phyloP scores from a whole-genome alignment of 2,329 filamentous ascomycete genomes.

The Ascosphaera aggregata region DNA sequence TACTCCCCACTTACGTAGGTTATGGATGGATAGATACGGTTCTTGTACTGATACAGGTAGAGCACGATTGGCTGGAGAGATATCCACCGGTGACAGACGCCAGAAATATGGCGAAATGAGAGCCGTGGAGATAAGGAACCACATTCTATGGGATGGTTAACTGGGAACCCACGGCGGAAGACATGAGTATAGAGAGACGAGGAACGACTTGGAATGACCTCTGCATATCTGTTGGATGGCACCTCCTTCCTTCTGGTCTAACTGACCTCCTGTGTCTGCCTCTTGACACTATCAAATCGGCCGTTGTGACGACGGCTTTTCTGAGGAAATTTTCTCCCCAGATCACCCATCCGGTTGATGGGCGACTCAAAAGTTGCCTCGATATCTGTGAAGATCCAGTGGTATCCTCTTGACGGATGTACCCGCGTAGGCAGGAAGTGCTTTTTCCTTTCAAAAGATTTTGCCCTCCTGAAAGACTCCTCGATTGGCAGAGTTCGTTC shows the following conservation, averaged over 20 bases:
- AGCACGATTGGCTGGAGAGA: constrained; percentile 1
- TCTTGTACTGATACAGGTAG: not conserved
- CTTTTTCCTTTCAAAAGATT: constrained; percentile 27
- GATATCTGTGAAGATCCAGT: constrained; percentile 31
- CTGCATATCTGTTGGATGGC: too few relatives aligned
- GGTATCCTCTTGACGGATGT: constrained; percentile 25
- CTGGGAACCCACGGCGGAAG: too few relatives aligned
- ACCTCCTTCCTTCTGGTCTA: not conserved
- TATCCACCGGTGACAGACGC: constrained; percentile 1
- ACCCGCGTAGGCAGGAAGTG: constrained; percentile 27
- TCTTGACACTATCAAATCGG: not conserved
- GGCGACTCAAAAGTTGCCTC: constrained; percentile 30
- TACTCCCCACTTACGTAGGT: not conserved
- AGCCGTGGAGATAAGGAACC: too few relatives aligned
- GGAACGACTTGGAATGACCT: too few relatives aligned
- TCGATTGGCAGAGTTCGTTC: constrained; percentile 17
- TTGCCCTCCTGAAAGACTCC: constrained; percentile 15
- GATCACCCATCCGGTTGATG: constrained; percentile 29
- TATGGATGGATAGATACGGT: too few relatives aligned
- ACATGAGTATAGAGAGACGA: too few relatives aligned
- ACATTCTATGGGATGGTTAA: too few relatives aligned
- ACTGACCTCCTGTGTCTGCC: not conserved
- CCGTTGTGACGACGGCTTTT: not conserved
- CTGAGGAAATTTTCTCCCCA: constrained; percentile 29
- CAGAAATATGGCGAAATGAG: too few relatives aligned